Conservation (phyloP, 495 filamentous ascomycete species). For the Podospora pseudoanserina region DNA sequence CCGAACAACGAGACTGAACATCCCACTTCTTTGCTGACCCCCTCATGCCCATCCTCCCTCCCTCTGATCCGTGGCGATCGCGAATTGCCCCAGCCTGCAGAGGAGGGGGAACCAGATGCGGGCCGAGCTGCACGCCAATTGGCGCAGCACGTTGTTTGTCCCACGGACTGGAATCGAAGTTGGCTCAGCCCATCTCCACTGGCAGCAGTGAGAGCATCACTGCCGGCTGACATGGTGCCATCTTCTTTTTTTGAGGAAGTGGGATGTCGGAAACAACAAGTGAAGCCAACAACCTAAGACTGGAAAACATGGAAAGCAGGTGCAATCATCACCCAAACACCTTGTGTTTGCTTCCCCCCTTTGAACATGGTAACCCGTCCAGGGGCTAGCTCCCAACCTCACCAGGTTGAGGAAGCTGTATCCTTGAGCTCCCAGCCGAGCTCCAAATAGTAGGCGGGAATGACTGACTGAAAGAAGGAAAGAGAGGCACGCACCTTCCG, state of each 20-base stretch:
- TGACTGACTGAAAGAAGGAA: background rate
- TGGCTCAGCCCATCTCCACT: conserved; percentile 12
- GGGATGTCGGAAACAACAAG: background rate
- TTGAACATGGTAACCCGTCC: background rate
- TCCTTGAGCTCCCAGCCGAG: background rate
- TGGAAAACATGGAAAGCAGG: too few species aligned
- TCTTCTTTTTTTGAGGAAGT: background rate
- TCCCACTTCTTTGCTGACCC: background rate
- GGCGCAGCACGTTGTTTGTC: conserved; percentile 7
- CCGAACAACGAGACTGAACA: background rate
- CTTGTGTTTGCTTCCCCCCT: background rate
- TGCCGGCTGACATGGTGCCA: conserved; percentile 1
- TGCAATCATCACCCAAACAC: background rate
- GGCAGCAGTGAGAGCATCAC: conserved; percentile 14
- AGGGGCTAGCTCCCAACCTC: background rate
- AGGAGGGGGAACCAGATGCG: conserved; percentile 14
- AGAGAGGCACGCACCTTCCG: conserved; percentile 11
- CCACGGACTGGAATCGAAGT: background rate
- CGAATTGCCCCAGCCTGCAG: background rate
- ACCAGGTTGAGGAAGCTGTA: background rate
- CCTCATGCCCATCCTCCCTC: background rate
- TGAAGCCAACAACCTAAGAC: background rate
- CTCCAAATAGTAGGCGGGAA: background rate
- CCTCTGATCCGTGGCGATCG: background rate
- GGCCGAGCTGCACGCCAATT: conserved; percentile 20